Base-by-base conservation (phyloP, 495 filamentous ascomycete genomes). In the Achaetomiella virescens region DNA sequence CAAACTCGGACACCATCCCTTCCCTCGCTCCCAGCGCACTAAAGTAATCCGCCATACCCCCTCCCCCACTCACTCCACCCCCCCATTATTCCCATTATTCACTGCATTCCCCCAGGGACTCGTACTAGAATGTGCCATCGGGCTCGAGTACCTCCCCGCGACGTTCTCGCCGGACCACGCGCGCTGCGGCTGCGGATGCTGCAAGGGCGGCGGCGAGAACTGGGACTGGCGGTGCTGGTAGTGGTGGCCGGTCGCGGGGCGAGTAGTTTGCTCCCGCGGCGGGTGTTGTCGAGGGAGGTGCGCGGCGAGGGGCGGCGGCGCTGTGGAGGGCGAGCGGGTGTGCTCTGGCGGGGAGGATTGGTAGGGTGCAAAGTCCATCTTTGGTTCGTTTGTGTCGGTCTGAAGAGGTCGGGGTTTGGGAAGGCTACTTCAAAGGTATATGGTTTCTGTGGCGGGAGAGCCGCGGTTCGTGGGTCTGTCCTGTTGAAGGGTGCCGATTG, bases 281-380 rank as follows among this genome's bases (percentile, higher is more conserved):
- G 20, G 55, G 48, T 58, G 45, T 22, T 40, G 1, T 76, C 75
- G 57, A 69, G 64, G 12, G 76, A 75, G 54, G 81, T 67, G 57
- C 76, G 81, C 7, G 82, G 80, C 54, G 77, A 79, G 31, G n/a
- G n/a, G 78, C 59, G 55, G 75, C 70, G 55, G 65, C 61, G 54
- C 69, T 66, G 60, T 75, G 78, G 49, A 27, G 50, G 83, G 89
- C 15, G 85, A 92, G 70, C 86, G 81, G 42, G 83, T 82, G 62
- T 81, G 76, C 76, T 92, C 89, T 21, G 90, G 90, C 12, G 87
- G 85, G 55, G 85, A 84, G 72, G 90, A 79, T 78, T 97, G 92
- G 73, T 97, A 97, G 29, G 92, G 92, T 25, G 92, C 92, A 72
- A 97, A 97, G 72, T 96, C 89, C 88, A 95, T 95, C 36, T 37